Conservation (phyloP, 345 rosid genomes). For the Cardiospermum halicacabum region DNA sequence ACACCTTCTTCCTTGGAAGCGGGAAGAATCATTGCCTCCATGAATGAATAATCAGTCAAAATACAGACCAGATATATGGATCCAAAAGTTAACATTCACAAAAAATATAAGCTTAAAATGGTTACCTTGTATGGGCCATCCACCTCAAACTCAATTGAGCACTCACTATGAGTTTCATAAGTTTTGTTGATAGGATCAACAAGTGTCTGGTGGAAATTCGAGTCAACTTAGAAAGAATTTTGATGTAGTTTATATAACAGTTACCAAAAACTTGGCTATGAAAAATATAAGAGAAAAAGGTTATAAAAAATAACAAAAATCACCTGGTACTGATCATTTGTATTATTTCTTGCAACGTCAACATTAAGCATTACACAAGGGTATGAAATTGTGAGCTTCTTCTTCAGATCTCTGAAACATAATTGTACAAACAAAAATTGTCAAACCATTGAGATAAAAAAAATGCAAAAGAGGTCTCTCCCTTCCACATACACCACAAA, state of each 20-base stretch:
- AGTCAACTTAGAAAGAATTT: constrained; percentile 18
- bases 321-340: constrained; percentile 98
- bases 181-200: constrained; percentile 67
- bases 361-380: constrained; percentile 98
- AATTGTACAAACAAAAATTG: constrained; percentile 16
- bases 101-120: background rate
- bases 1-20: constrained; percentile 99
- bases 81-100: constrained; percentile 13
- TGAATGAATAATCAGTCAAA: constrained; percentile 15
- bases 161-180: constrained; percentile 80
- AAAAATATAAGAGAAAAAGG: background rate
- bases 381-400: constrained; percentile 85
- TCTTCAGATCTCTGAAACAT: constrained; percentile 63
- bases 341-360: constrained; percentile 87
- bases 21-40: constrained; percentile 96
- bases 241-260: no score
- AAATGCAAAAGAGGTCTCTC: constrained; percentile 8
- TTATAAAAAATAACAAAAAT: constrained; percentile 11
- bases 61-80: constrained; percentile 18
- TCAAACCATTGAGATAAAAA: constrained; percentile 18
- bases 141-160: constrained; percentile 99
- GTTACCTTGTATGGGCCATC: constrained; percentile 99
- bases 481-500: background rate
- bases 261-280: constrained; percentile 6
- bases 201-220: constrained; percentile 57